A percentile compares a stretch with the other conserved stretches of the same genome.
Conservation (phyloP, 2,329 filamentous ascomycete genomes). For the Triangularia verruculosa region DNA sequence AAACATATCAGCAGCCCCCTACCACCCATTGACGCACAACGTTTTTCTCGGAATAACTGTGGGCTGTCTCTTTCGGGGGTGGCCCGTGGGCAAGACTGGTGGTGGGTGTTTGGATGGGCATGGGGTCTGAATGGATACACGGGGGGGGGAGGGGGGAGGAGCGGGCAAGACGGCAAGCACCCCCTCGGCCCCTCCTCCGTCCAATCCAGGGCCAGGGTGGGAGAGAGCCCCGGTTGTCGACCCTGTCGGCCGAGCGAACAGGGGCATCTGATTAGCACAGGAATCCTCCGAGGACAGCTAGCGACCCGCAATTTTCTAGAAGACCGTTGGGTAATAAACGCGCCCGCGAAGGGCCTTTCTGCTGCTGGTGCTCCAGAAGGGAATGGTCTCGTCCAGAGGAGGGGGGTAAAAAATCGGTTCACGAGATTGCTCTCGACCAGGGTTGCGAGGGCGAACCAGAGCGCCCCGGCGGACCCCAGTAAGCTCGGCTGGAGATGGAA, state of each 20-base stretch:
- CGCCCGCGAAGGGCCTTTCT: conserved; percentile 33
- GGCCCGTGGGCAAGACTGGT: conserved; percentile 11
- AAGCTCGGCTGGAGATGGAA: conserved; percentile 39
- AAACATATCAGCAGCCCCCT: conserved; percentile 14
- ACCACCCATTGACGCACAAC: conserved; percentile 11
- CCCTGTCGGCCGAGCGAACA: conserved; percentile 38
- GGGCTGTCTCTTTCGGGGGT: conserved; percentile 18
- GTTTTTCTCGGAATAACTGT: conserved; percentile 17
- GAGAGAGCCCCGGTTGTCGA: conserved; percentile 17
- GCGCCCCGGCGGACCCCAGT: conserved; percentile 30
- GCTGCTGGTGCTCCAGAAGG: conserved; percentile 31
- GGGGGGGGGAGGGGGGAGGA: conserved; percentile 15
- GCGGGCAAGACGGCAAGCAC: conserved; percentile 21
- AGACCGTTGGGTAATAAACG: conserved; percentile 44
- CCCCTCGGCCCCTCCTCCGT: conserved; percentile 24
- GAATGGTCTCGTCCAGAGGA: conserved; percentile 39
- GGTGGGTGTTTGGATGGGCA: conserved; percentile 10
- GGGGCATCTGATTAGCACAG: conserved; percentile 43
- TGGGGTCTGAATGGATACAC: conserved; percentile 21
- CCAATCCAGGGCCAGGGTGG: conserved; percentile 28
- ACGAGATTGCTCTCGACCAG: conserved; percentile 45
- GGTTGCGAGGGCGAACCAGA: conserved; percentile 21
- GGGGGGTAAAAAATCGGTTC: conserved; percentile 42
- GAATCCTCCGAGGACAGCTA: conserved; percentile 43
- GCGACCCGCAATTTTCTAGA: conserved; percentile 46